Base-by-base conservation (phyloP, 2,329 filamentous ascomycete species). In the Exophiala xenobiotica region DNA sequence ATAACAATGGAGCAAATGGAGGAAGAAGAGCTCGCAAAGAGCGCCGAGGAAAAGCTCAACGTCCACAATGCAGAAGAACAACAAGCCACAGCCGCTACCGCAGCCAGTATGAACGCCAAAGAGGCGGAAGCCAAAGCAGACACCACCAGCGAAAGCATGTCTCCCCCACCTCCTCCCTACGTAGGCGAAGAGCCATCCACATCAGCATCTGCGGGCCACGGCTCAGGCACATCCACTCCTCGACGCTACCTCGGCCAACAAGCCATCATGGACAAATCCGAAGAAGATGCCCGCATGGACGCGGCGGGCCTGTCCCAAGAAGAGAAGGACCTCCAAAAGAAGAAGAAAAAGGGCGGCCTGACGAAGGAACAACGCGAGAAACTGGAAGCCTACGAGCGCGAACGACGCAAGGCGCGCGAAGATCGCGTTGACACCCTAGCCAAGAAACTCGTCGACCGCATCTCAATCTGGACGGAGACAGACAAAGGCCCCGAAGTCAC, bases 401-500 rank as follows among this genome's bases (percentile, higher is more conserved):
- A 99, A 75, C 85, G 93, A 18, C 83, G 85, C 54, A 82, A 80
- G 61, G 83, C 95, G 57, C 87, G 93, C 37, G 84, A 96, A 67
- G 90, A 99, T 71, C 88, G 93, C 55, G 88, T 99, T 20, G 83
- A 90, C 54, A 93, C 83, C 5, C 80, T 99, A 12, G 78, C 84
- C 9, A 83, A 84, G 68, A 97, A 97, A 74, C 80, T 99, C 19
- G 74, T 93, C 54, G 90, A 96, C 69, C 87, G 91, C 52, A 82
- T 97, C 65, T 91, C 86, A 59, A 84, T 97, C 35, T 97, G 91
- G 92, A 96, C 93, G 4, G 93, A 99, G 76, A 96, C 92, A 3
- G 93, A 97, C 73, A 95, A 93, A 74, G 82, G 86, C 39, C 56
- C 72, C 11, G 90, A 95, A 62, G 89, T 96, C 53, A 97, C 92